Conservation (phyloP, 108 stramenopile species). For the Nannochloropsis oceanica region DNA sequence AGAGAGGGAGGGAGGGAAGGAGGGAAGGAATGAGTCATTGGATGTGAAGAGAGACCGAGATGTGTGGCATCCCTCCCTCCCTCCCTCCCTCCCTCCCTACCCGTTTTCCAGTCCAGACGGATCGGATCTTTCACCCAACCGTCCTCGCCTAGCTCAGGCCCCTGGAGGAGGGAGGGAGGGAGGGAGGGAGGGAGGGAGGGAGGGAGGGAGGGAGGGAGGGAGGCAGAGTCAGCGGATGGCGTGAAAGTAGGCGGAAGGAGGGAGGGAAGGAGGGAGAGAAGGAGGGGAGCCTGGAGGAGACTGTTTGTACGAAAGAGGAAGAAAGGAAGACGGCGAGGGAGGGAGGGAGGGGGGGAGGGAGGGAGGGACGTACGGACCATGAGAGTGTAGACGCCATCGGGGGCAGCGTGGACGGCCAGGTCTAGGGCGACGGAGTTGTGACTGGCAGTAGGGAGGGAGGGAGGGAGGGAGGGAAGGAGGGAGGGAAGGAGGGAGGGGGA, state of each 20-base stretch:
- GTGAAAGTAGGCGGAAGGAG: neutral
- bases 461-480: too few relatives aligned
- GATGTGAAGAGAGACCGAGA: too few relatives aligned
- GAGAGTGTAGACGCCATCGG: conserved; percentile 25
- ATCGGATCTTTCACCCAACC: neutral
- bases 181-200: too few relatives aligned
- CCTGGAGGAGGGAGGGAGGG: neutral
- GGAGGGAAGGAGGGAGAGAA: neutral
- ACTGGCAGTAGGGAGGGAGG: too few relatives aligned
- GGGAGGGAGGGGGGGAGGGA: neutral
- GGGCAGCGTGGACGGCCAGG: conserved; percentile 9
- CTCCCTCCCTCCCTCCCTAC: neutral
- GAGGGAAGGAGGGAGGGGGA: too few relatives aligned
- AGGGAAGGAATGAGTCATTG: neutral
- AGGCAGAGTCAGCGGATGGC: neutral
- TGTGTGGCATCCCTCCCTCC: too few relatives aligned
- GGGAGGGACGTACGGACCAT: conserved; percentile 9
- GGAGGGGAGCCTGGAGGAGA: neutral
- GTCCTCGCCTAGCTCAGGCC: neutral
- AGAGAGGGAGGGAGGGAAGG: neutral
- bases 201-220: neutral
- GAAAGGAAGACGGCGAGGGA: neutral
- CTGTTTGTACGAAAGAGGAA: neutral
- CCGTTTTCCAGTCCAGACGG: neutral
- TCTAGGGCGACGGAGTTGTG: conserved; percentile 36